These are phyloP conservation scores for Boechera stricta DNA, from an alignment of 345 rosid genomes.

Conservation along the genomic window DNA sequence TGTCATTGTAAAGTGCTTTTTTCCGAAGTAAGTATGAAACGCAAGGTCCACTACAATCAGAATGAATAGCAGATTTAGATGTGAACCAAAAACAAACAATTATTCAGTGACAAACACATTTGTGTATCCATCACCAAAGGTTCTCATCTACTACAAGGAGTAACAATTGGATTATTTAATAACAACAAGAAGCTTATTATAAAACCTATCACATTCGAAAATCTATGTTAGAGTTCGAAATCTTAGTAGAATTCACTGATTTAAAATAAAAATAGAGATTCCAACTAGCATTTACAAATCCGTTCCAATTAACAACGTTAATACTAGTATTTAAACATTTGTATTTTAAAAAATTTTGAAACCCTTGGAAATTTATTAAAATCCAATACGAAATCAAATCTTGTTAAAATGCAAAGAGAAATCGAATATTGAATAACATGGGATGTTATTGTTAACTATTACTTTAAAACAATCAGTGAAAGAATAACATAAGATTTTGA, in stretches of 20 bases:
- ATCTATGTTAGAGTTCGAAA: too few relatives aligned
- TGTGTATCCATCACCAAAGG: slow-evolving; percentile 10
- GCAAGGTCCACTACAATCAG: slow-evolving; percentile 60
- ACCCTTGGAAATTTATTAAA: not conserved
- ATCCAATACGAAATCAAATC: too few relatives aligned
- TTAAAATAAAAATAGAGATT: too few relatives aligned
- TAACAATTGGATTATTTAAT: not conserved
- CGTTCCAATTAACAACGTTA: not conserved
- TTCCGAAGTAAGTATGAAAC: slow-evolving; percentile 72
- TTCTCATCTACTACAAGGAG: not conserved
- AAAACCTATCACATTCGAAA: too few relatives aligned
- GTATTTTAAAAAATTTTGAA: not conserved
- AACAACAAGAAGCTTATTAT: not conserved
- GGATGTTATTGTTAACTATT: not conserved
- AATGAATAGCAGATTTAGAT: slow-evolving; percentile 14
- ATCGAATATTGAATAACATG: not conserved
- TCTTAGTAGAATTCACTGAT: too few relatives aligned
- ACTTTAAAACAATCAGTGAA: not conserved
- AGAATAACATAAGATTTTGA: not conserved
- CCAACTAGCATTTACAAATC: too few relatives aligned
- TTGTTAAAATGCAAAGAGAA: not conserved
- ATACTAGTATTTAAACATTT: not conserved
- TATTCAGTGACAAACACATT: not conserved
- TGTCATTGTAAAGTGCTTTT: slow-evolving; percentile 71
- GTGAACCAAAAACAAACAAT: slow-evolving; percentile 17